A percentile compares a stretch with the other conserved stretches of the same genome.
phyloP scores from a whole-genome alignment of 2,329 filamentous ascomycete genomes.

The Neurospora sp. region DNA sequence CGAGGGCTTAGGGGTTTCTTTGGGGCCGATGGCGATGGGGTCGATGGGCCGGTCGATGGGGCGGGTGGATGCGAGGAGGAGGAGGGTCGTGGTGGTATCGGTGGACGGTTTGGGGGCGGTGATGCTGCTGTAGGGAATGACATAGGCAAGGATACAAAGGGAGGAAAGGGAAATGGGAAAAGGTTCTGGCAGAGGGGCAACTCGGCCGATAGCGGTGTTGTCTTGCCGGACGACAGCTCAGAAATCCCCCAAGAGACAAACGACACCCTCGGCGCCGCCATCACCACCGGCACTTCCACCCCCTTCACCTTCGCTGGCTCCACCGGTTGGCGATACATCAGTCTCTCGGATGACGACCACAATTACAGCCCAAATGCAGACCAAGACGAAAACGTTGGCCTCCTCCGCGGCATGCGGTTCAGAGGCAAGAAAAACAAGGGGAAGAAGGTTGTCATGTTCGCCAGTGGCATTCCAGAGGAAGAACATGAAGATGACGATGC shows the following conservation, averaged over 20 bases:
- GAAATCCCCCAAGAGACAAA: background rate
- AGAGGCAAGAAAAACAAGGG: background rate
- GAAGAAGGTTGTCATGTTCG: background rate
- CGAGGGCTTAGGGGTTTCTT: constrained; percentile 3
- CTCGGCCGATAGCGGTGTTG: background rate
- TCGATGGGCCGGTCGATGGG: background rate
- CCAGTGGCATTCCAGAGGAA: background rate
- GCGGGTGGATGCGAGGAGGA: background rate
- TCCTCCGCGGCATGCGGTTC: background rate
- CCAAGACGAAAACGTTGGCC: background rate
- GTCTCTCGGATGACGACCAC: background rate
- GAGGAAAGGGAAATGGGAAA: background rate
- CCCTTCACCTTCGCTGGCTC: background rate
- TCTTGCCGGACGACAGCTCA: background rate
- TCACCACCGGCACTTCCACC: background rate
- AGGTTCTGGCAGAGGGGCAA: background rate
- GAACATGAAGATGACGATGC: background rate
- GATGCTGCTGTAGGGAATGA: background rate
- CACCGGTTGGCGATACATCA: background rate
- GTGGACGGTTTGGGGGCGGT: background rate
- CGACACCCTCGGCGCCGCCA: background rate
- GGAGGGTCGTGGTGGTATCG: background rate
- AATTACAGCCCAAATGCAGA: background rate
- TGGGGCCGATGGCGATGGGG: background rate
- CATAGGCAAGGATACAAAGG: background rate